Base-by-base conservation (phyloP, 495 filamentous ascomycete genomes). In the Podospora sp. region DNA sequence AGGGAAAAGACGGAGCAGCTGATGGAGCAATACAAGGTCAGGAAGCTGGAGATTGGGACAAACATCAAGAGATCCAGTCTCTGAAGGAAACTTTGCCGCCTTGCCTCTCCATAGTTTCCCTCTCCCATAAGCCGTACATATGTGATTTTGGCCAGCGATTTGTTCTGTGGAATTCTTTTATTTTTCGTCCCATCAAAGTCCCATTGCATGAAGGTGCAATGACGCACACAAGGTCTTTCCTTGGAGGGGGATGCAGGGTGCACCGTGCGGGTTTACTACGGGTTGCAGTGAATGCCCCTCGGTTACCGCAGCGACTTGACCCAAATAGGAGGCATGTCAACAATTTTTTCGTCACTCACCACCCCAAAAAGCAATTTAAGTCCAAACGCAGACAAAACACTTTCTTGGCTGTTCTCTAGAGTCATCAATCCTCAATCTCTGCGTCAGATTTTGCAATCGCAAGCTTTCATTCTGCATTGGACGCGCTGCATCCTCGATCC, bases 1-100 rank as follows among this genome's bases (percentile, higher is more conserved):
- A 84, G 78, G 65, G 77, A 83, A 58, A 87, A 86, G 78, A 85
- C 88, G 1, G 86, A 90, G 73, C 79, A 86, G 71, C 71, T 95
- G 77, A 76, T 94, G 78, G 82, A 81, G 73, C 77, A 90, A 71
- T 82, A 86, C 74, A 84, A 84, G 22, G 84, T 89, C 7, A 75
- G 67, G 65, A 76, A 79, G 63, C 71, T 74, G 16, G 79, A 86
- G 68, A 76, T 84, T 18, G 85, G 84, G n/a, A 72, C 82, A 22
- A 80, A 79, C 64, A 83, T 84, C 55, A 81, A 84, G 71, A 70
- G 53, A 36, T 70, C 81, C n/a, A 83, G 78, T 70, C 71, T 87
- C 69, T 88, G 82, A 20, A 50, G 36, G 29, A 33, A 8, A 3
- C 3, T 8, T 33, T 33, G 8, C 8, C 29, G 29, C 8, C 29